phyloP scores from a whole-genome alignment of 2,329 filamentous ascomycete genomes.

The Aureobasidium sp. region DNA sequence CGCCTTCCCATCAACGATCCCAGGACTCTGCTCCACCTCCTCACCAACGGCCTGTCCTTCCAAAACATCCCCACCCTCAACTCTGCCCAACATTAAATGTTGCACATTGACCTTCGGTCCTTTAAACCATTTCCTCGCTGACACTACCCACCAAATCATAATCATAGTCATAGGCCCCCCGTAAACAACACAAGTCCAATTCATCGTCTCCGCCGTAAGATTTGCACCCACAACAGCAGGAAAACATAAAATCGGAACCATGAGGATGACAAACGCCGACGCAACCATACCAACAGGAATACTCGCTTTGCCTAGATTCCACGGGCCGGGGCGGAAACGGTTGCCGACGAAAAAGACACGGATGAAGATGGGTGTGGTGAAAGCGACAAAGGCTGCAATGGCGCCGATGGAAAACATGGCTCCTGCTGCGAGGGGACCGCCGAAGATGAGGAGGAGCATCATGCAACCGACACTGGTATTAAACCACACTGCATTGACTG shows the following conservation, averaged over 20 bases:
- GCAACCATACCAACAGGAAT: slow-evolving; percentile 63
- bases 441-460: slow-evolving; percentile 71
- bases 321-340: slow-evolving; percentile 72
- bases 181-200: slow-evolving; percentile 75
- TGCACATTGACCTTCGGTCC: slow-evolving; percentile 75
- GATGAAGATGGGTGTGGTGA: slow-evolving; percentile 65
- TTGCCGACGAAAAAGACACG: slow-evolving; percentile 67
- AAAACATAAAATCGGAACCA: slow-evolving; percentile 75
- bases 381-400: slow-evolving; percentile 71
- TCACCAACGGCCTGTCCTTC: no score
- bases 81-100: slow-evolving; percentile 40
- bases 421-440: slow-evolving; percentile 67
- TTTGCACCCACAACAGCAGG: slow-evolving; percentile 64
- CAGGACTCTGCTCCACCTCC: background rate
- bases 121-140: slow-evolving; percentile 74
- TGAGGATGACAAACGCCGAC: slow-evolving; percentile 67
- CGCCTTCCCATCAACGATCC: background rate
- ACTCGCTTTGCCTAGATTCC: slow-evolving; percentile 70
- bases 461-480: slow-evolving; percentile 67
- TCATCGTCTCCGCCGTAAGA: slow-evolving; percentile 64
- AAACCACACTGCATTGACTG: slow-evolving; percentile 76
- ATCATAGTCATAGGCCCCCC: slow-evolving; percentile 48
- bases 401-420: slow-evolving; percentile 77
- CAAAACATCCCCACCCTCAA: slow-evolving; percentile 1
- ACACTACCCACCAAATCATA: slow-evolving; percentile 68